These are phyloP conservation scores for Drechslerella dactyloides DNA, from an alignment of 2,329 filamentous ascomycete species.

Conservation along the genomic window DNA sequence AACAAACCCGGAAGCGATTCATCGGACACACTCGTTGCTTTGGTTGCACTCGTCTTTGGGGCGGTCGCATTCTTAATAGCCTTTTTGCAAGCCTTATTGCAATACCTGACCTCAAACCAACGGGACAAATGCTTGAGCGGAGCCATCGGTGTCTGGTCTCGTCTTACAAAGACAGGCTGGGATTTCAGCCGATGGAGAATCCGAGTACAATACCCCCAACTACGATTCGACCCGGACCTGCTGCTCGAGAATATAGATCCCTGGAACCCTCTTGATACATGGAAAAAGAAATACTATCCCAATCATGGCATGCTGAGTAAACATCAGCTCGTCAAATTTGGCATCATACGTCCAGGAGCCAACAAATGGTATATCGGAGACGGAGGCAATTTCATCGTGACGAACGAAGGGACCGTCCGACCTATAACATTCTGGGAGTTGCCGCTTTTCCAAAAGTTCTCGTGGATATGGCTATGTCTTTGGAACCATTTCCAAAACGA, in stretches of 20 bases:
- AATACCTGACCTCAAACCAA: conserved; percentile 28
- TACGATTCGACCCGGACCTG: conserved; percentile 7
- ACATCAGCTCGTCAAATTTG: not conserved
- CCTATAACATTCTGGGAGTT: conserved; percentile 3
- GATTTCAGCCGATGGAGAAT: conserved; percentile 20
- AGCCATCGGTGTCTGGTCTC: conserved; percentile 24
- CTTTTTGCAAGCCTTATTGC: conserved; percentile 22
- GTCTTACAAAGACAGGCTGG: conserved; percentile 16
- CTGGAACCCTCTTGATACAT: not conserved
- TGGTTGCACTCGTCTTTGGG: conserved; percentile 17
- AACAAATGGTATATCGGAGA: not conserved
- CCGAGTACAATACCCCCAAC: conserved; percentile 13
- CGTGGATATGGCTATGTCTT: conserved; percentile 13
- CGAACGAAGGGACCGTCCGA: not conserved
- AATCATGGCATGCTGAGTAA: not conserved
- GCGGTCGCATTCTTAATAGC: conserved; percentile 10
- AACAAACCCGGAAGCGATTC: not conserved
- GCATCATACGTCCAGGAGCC: not conserved
- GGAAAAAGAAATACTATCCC: not conserved
- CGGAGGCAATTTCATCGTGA: not conserved
- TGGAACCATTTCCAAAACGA: conserved; percentile 1
- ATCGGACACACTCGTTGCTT: conserved; percentile 1
- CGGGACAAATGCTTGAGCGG: conserved; percentile 23
- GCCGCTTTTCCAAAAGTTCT: not conserved
- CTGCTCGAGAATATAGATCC: not conserved